Base-by-base conservation (phyloP, 176 grass and related monocot genomes). In the Avena insularis region DNA sequence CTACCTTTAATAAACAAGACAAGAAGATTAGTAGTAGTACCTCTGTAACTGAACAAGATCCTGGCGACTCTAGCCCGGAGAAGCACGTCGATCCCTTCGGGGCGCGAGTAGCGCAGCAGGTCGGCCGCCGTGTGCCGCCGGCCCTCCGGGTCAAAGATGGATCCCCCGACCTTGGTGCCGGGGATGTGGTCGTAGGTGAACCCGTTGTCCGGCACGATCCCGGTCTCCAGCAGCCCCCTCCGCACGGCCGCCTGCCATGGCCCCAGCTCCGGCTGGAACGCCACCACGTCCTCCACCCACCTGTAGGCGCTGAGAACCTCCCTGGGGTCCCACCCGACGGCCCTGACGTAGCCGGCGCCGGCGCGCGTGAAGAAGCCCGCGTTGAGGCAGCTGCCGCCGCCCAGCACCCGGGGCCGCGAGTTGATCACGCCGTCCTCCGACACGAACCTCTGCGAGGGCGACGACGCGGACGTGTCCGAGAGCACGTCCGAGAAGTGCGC, bases 351-450 rank as follows among this genome's bases (percentile, higher is more conserved):
- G 0, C 56, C 50, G 9, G 36, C 4, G 78, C 90, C 85, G 11
- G 93, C 93, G 59, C 96, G 96, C 35, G 96, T 89, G 90, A 92
- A 98, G 93, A 98, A 98, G 2, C 96, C 96, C 0, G 91, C 96
- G 85, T 98, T 98, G 81, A 98, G 27, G 90, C 93, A 94, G 83
- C 83, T 95, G 29, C 96, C 96, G 21, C 96, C 96, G 54, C 96
- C 96, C 46, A 98, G 93, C 83, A 95, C 91, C 45, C 96, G 86
- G 0, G 93, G 93, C 16, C 96, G 91, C 6, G 90, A 64, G 69
- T 95, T 95, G 89, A 93, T 76, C 63, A 98, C 96, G 70, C 93
- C 96, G 66, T 98, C 96, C 88, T 84, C 82, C 1, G 96, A 95
- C 67, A 98, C 87, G 90, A 98, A 95, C 76, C 89, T 78, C 83